phyloP scores from a whole-genome alignment of 352 stramenopile species.

The Achlya hypogyna region DNA sequence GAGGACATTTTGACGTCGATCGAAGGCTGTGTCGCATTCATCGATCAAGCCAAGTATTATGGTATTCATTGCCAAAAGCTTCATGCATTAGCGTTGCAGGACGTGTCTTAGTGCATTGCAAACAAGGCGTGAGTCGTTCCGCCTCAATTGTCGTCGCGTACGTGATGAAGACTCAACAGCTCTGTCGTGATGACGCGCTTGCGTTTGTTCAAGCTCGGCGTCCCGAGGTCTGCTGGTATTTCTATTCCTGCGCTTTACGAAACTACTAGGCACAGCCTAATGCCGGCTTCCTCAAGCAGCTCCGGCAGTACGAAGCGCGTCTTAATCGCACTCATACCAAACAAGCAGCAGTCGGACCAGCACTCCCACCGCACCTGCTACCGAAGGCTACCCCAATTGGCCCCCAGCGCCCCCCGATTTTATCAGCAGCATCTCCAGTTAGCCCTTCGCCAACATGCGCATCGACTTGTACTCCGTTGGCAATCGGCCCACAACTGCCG shows the following conservation, averaged over 20 bases:
- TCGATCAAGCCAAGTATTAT: slow-evolving; percentile 88
- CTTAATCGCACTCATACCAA: slow-evolving; percentile 25
- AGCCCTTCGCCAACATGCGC: too few relatives aligned
- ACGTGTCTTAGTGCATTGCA: slow-evolving; percentile 87
- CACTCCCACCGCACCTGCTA: slow-evolving; percentile 42
- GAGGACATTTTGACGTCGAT: slow-evolving; percentile 80
- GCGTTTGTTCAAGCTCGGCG: slow-evolving; percentile 41
- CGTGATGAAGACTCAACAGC: slow-evolving; percentile 75
- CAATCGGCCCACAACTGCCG: too few relatives aligned
- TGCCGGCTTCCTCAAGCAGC: slow-evolving; percentile 50
- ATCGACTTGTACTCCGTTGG: too few relatives aligned
- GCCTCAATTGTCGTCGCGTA: slow-evolving; percentile 85
- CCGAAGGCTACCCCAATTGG: not conserved
- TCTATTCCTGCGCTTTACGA: not conserved
- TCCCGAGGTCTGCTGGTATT: slow-evolving; percentile 29
- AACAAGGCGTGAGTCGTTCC: slow-evolving; percentile 85
- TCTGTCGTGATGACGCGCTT: slow-evolving; percentile 63
- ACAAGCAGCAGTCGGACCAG: slow-evolving; percentile 38
- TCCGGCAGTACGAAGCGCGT: slow-evolving; percentile 44
- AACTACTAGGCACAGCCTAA: slow-evolving; percentile 48
- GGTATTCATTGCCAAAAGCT: slow-evolving; percentile 30
- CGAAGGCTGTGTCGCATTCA: slow-evolving; percentile 80
- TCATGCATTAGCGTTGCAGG: slow-evolving; percentile 25
- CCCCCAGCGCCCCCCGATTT: not conserved
- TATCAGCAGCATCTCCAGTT: too few relatives aligned